Conservation (phyloP, 257 asterid genomes). For the Solanum ossicruentum region DNA sequence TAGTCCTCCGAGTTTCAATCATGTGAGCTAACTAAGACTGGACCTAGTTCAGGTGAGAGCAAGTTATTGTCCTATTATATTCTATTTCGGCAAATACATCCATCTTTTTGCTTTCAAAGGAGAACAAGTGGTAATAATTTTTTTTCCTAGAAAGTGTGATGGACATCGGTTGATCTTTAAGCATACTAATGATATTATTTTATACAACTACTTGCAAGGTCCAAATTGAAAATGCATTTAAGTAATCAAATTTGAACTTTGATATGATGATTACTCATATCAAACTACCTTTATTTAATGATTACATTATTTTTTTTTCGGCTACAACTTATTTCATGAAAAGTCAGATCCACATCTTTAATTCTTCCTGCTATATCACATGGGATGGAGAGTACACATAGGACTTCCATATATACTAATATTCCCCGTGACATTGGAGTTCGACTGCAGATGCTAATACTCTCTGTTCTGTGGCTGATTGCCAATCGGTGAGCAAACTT, state of each 20-base stretch:
- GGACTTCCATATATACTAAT: background rate
- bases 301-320: background rate
- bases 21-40: background rate
- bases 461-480: background rate
- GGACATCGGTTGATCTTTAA: background rate
- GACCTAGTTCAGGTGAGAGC: background rate
- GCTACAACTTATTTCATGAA: background rate
- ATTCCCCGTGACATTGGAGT: background rate
- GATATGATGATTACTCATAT: background rate
- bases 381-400: background rate
- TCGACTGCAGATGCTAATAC: background rate
- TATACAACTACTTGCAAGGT: background rate
- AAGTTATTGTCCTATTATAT: background rate
- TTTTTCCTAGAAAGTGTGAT: background rate
- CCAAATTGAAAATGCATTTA: background rate
- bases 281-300: background rate
- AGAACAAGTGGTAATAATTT: background rate
- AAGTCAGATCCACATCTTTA: background rate
- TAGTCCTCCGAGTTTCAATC: background rate
- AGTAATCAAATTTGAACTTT: background rate
- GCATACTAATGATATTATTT: background rate
- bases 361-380: background rate
- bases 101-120: background rate
- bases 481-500: background rate
- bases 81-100: background rate